Evolutionary conservation across 2,329 filamentous ascomycete genomes (phyloP).

Genomic region (Diaporthe humulicola): DNA sequence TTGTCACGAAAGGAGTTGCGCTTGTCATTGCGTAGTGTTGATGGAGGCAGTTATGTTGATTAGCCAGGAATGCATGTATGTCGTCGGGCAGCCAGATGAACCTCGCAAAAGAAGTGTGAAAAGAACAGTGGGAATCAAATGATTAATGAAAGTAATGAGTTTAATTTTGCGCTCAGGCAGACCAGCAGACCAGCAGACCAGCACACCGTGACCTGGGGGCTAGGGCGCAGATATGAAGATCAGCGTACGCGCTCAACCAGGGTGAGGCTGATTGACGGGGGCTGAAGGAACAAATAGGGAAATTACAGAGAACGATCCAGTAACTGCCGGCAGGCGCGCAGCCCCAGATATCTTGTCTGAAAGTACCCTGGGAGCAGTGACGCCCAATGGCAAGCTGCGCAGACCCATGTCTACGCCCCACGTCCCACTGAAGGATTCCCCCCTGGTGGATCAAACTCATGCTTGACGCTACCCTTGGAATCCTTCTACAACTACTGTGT

Average conservation of each 20-base stretch:
- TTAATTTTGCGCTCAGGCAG: not conserved
- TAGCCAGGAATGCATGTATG: not conserved
- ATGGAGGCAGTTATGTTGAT: not conserved
- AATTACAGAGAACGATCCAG: not conserved
- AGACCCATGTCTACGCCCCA: not conserved
- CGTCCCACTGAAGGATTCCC: not conserved
- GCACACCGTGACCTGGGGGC: not conserved
- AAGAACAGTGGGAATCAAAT: not conserved
- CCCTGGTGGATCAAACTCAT: not conserved
- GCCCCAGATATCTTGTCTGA: not conserved
- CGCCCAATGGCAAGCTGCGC: not conserved
- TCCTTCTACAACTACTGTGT: not conserved
- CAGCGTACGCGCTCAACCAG: not conserved
- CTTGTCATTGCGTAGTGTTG: not conserved
- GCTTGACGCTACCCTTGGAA: not conserved
- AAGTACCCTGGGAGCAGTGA: not conserved
- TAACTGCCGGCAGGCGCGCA: not conserved
- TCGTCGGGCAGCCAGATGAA: not conserved
- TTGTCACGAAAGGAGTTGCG: slow-evolving; percentile 25
- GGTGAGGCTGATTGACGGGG: not conserved
- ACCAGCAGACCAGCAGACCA: not conserved
- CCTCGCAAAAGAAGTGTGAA: not conserved
- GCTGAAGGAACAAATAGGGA: not conserved
- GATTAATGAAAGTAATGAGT: not conserved
- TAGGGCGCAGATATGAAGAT: not conserved